A percentile compares a stretch with the other conserved stretches of the same genome.
These are phyloP conservation scores for Lachnellula cervina DNA, from an alignment of 2,329 filamentous ascomycete species.

Conservation along the genomic window DNA sequence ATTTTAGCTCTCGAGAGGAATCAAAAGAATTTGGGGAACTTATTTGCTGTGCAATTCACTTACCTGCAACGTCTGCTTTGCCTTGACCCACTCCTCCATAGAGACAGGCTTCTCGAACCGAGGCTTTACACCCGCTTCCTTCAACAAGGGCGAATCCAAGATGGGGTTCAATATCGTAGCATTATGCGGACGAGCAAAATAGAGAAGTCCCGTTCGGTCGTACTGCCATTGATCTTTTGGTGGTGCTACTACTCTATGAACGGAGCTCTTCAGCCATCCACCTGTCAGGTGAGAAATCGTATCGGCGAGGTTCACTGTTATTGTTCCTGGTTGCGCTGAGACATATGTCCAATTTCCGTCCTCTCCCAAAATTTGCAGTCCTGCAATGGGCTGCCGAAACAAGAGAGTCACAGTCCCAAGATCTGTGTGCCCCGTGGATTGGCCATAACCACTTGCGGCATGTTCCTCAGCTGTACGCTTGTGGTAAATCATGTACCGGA, in stretches of 20 bases:
- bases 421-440: conserved; percentile 50
- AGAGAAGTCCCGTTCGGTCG: conserved; percentile 41
- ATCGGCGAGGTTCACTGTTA: conserved; percentile 49
- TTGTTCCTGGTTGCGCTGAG: conserved; percentile 43
- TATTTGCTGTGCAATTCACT: conserved; percentile 8
- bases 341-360: conserved; percentile 48
- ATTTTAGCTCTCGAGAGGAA: background rate
- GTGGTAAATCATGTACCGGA: conserved; percentile 59
- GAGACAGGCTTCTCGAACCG: conserved; percentile 38
- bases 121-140: conserved; percentile 26
- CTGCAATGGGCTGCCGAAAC: conserved; percentile 54
- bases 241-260: conserved; percentile 36
- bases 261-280: conserved; percentile 40
- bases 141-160: conserved; percentile 29
- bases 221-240: conserved; percentile 35
- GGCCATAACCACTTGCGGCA: conserved; percentile 39
- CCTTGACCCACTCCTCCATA: conserved; percentile 41
- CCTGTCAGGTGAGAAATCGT: conserved; percentile 45
- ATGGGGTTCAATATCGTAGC: conserved; percentile 28
- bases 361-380: conserved; percentile 49
- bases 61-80: conserved; percentile 35
- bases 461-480: conserved; percentile 45
- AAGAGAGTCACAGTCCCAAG: conserved; percentile 52
- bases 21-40: background rate
- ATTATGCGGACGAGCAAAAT: conserved; percentile 37